Base-by-base conservation (phyloP, 2,329 filamentous ascomycete species). In the Trichophaea hybrida region DNA sequence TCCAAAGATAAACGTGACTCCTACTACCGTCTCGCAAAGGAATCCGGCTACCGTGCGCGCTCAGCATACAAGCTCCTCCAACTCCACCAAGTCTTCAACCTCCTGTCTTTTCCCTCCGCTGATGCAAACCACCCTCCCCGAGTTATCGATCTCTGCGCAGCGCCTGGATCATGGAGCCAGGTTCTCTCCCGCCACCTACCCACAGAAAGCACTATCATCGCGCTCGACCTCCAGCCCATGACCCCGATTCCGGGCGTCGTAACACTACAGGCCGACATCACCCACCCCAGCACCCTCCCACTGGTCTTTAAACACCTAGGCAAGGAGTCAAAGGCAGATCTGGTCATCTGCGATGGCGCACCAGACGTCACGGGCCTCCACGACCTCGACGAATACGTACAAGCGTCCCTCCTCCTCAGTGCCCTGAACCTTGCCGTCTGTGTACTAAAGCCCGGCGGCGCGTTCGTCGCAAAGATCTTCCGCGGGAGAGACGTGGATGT, bases 1-100 rank as follows among this genome's bases (percentile, higher is more conserved):
- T 97, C 91, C 52, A 98, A 98, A 74, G 93, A 98, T 71, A 98
- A 98, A 75, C 86, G 93, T 57, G 93, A 98, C 72, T 90, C 90
- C 50, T 98, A 98, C 75, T 98, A 98, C 71, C 82, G 93, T 57
- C 85, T 98, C 6, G 93, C 93, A 15, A 98, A 98, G 75, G 93
- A 98, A 40, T 35, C 31, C 60, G 64, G 94, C 65, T 98, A 93
- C 91, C 86, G 93, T 38, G 93, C 93, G 33, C 81, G 93, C 60
- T 95, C 89, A 66, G 93, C 93, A 6, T 98, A 96, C 77, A 98
- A 98, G 74, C 81, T 98, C 31, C 82, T 98, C 10, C 93, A 98
- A 73, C 82, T 98, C 31, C 90, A 98, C 72, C 89, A 80, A 82
- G 88, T 96, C 75, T 98, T 97, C 74, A 86, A 96, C 69, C 80